Evolutionary conservation across 768 basidiomycete genomes (phyloP), one percentile per base, ranked within the genome.

Genomic region (Hericium alpestre): DNA sequence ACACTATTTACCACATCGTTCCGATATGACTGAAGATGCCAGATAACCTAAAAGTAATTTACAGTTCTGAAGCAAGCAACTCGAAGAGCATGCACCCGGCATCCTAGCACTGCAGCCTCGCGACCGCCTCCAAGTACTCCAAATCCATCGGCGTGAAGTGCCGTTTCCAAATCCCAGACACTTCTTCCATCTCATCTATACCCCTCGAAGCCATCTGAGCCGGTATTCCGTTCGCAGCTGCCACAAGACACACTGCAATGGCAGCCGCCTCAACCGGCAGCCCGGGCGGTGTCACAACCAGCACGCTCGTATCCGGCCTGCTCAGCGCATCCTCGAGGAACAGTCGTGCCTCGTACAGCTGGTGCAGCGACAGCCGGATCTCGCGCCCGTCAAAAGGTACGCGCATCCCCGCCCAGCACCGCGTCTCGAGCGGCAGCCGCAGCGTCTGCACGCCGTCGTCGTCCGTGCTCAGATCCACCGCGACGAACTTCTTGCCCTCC

Each of bases 271-370:
- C 43, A 7, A 18, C 16, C 43, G 7, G 43, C 43, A 46, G 11
- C 8, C 43, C 43, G 2, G n/a, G 43, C 18, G 43, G n/a, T 7
- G n/a, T 18, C n/a, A 20, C 43, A n/a, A 46, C 20, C 12, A 46
- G 9, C 18, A 46, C 43, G 8, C 15, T 46, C 18, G 10, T 46
- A n/a, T n/a, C 20, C 2, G 9, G 43, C 8, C 43, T 46, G 90
- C 85, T n/a, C 43, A 20, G 15, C 43, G 43, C 43, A 4, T 46
- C 15, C 43, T 18, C 9, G n/a, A 46, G n/a, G 20, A 46, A 46
- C 18, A 9, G 18, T 76, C 76, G 3, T 82, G 80, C 54, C 83
- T 78, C 1, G 89, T 88, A 58, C 77, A 76, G 3, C 86, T 82
- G 16, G 81, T 78, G 46, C 49, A 50, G 27, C 11, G 49, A 16